These are phyloP conservation scores for Auriscalpium orientale DNA, from an alignment of 768 basidiomycete species.

Conservation along the genomic window DNA sequence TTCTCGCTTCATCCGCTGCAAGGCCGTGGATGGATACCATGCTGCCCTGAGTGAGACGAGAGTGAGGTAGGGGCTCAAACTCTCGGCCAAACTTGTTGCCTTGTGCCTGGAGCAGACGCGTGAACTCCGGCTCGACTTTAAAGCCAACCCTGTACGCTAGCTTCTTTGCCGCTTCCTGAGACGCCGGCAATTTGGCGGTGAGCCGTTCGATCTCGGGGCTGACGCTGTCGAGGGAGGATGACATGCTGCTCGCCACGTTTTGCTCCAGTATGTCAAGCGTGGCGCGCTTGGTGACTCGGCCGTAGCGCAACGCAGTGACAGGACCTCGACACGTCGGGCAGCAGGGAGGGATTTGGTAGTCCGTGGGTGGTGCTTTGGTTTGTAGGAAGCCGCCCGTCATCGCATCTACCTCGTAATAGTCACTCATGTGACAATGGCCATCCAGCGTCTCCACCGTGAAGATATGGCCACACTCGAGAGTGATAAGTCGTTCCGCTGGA, in stretches of 20 bases:
- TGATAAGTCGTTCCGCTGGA: constrained; percentile 21
- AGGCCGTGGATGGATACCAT: constrained; percentile 17
- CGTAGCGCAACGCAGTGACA: constrained; percentile 28
- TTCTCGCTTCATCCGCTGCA: constrained; percentile 11
- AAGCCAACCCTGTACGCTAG: neutral
- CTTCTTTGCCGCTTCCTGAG: constrained; percentile 12
- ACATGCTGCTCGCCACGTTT: constrained; percentile 27
- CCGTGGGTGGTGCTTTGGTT: constrained; percentile 21
- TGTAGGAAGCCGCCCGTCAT: constrained; percentile 17
- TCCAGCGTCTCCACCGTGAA: constrained; percentile 36
- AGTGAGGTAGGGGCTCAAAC: constrained; percentile 13
- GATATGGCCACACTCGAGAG: constrained; percentile 28
- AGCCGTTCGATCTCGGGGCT: constrained; percentile 7
- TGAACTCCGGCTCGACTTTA: neutral
- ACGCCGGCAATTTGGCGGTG: neutral
- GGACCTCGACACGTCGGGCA: constrained; percentile 31
- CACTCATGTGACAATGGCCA: constrained; percentile 24
- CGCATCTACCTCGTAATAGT: constrained; percentile 22
- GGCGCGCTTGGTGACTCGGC: constrained; percentile 28
- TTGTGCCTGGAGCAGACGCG: neutral
- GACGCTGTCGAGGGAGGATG: constrained; percentile 13
- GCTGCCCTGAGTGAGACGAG: neutral
- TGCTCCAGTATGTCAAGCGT: constrained; percentile 31
- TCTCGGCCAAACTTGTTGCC: constrained; percentile 2
- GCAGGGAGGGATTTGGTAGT: constrained; percentile 22